Base-by-base conservation (phyloP, 2,329 filamentous ascomycete species). In the Elsinoe ampelina region DNA sequence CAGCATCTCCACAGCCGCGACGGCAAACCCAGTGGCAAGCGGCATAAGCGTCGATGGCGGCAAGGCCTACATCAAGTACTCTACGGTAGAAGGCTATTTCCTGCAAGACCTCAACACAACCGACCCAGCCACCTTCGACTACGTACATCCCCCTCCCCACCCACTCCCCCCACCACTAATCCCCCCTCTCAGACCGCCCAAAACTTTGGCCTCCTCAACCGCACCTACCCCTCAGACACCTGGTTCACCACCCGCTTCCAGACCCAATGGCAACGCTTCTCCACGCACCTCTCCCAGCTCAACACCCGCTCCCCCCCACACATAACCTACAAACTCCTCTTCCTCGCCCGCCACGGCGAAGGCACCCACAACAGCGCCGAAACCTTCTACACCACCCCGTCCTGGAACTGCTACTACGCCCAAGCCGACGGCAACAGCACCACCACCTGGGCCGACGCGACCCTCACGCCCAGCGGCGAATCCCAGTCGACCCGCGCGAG, bases 321-420 rank as follows among this genome's bases (percentile, higher is more conserved):
- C 50, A 76, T 78, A 8, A 85, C 58, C 81, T 88, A 86, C 72
- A 84, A 85, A 64, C 74, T 89, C 8, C 66, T 89, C 30, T 84
- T 84, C 68, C 75, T 87, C 67, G 84, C 80, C 41, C 80, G 86
- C 38, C 86, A 89, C 65, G 86, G 85, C 19, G 79, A 89, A 68
- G 85, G 85, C 5, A 72, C 73, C 56, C 78, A 84, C 68, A 85
- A 85, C 63, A 80, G 80, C 5, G 84, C 84, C 12, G 82, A 87
- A 68, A 73, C 74, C 26, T 84, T 76, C 66, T 87, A 85, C 62
- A 84, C 84, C 47, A 87, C 83, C 0, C 78, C 81, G 1, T 81
- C 80, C 2, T 87, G 84, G 85, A 84, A 87, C 66, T 68, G 63
- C 67, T 86, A 87, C 72, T 88, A 82, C 82, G 77, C 80, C 3